Percentiles rank a stretch among this genome's conserved stretches.
Conservation (phyloP, 2,329 filamentous ascomycete species). For the Pyricularia pennisetigena region DNA sequence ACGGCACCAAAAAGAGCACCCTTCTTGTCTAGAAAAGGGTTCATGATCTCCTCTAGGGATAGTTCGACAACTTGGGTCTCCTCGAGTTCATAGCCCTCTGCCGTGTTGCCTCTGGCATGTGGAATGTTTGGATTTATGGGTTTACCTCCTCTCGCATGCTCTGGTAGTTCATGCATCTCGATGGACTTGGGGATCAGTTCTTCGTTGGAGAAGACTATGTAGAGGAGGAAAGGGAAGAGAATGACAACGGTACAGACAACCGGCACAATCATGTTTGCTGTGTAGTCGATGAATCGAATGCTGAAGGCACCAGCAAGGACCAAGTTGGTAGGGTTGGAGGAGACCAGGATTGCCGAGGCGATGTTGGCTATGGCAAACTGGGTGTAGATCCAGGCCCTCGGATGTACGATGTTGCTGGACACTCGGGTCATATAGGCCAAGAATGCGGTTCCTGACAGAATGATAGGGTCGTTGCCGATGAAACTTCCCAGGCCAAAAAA, state of each 20-base stretch:
- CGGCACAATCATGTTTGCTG: conserved; percentile 68
- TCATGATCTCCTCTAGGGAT: conserved; percentile 56
- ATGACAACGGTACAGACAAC: conserved; percentile 58
- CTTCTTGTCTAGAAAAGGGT: conserved; percentile 60
- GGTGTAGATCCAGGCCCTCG: conserved; percentile 62
- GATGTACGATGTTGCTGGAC: conserved; percentile 61
- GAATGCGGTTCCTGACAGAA: conserved; percentile 64
- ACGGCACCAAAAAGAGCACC: conserved; percentile 54
- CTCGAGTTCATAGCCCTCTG: conserved; percentile 26
- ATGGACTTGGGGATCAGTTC: conserved; percentile 55
- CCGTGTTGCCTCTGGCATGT: conserved; percentile 43
- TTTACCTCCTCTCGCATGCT: conserved; percentile 40
- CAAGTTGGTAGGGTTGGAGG: conserved; percentile 68
- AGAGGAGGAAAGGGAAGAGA: conserved; percentile 60
- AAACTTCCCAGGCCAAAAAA: conserved; percentile 59
- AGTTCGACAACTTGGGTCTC: conserved; percentile 30
- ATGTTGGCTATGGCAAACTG: conserved; percentile 68
- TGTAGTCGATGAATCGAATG: conserved; percentile 64
- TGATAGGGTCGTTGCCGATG: conserved; percentile 68
- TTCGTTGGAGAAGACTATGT: conserved; percentile 56
- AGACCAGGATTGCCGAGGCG: conserved; percentile 65
- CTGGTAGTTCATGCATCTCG: conserved; percentile 56
- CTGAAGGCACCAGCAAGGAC: conserved; percentile 63
- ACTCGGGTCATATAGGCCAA: conserved; percentile 70
- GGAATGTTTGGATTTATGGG: conserved; percentile 69